Evolutionary conservation across 371 early-diverging fungal species (phyloP), one percentile per base, ranked within the genome.

Genomic region (Syncephalis fuscata): DNA sequence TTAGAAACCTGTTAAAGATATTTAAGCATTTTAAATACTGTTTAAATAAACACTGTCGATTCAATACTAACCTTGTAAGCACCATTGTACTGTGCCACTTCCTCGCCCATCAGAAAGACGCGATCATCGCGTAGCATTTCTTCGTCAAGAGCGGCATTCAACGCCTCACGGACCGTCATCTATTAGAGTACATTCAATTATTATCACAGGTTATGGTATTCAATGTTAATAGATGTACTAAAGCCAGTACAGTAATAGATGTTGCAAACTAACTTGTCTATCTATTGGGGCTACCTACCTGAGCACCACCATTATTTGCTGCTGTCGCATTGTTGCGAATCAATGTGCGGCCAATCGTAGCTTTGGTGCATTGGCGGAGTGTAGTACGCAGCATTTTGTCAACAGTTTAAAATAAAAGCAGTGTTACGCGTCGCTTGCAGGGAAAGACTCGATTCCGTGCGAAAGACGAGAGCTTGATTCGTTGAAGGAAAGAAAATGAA

Each of bases 71-170:
- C 94, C 82, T 96, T 96, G 80, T 98, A 95, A 46, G 98, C 97
- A 59, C 99, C 99, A 63, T 98, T 98, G 76, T 94, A 96, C 61
- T 83, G 86, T 51, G 84, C 93, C 49, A 93, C 93, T 64, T 99
- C 99, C 68, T 99, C 99, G 52, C 99, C 99, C 50, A 99, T 65
- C 48, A 99, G 66, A 67, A 85, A 97, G 38, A 98, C 92, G 38
- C 67, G 79, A 48, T 87, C 80, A 62, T 99, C 97, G 39, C 74
- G 71, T 44, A 65, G 59, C 91, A 99, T 89, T 70, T 98, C 99
- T 73, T 96, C 97, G 56, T 95, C 96, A 61, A 98, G 71, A 44
- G 98, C 98, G 63, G 83, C 78, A 76, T 97, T 97, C 62, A 99
- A 73, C 39, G 99, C 97, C 51, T 98, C 99, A 64, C 96, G 88